A percentile compares a stretch with the other conserved stretches of the same genome.
Evolutionary conservation across 257 asterid genomes (phyloP).

Genomic region (Solanum virginianum): DNA sequence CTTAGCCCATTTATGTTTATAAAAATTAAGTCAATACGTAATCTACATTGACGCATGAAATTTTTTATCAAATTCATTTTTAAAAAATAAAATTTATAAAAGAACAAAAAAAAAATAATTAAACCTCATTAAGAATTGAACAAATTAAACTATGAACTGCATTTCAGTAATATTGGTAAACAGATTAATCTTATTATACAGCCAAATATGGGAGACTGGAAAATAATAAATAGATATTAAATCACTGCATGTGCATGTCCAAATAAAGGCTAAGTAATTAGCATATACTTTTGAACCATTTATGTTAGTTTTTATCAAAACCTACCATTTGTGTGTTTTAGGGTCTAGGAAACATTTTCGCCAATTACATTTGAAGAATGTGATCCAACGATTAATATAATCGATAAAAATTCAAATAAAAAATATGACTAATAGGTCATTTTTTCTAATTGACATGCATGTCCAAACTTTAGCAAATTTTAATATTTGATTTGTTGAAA

Average conservation of each 20-base stretch:
- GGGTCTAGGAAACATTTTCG: not conserved
- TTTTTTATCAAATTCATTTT: too few relatives aligned
- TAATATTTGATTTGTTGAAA: too few relatives aligned
- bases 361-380: not conserved
- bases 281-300: not conserved
- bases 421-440: not conserved
- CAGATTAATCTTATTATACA: not conserved
- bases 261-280: not conserved
- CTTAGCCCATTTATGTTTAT: too few relatives aligned
- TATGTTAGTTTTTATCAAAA: not conserved
- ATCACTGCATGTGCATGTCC: not conserved
- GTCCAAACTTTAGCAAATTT: too few relatives aligned
- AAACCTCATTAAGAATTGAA: too few relatives aligned
- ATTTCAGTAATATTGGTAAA: not conserved
- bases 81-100: too few relatives aligned
- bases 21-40: too few relatives aligned
- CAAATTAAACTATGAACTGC: too few relatives aligned
- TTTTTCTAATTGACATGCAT: not conserved
- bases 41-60: too few relatives aligned
- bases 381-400: not conserved
- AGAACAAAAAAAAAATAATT: too few relatives aligned
- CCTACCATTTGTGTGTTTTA: not conserved
- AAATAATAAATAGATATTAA: not conserved
- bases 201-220: not conserved
- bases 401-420: not conserved